Conservation (phyloP, 371 early-diverging fungal species). For the Rhizopus stolonifer region DNA sequence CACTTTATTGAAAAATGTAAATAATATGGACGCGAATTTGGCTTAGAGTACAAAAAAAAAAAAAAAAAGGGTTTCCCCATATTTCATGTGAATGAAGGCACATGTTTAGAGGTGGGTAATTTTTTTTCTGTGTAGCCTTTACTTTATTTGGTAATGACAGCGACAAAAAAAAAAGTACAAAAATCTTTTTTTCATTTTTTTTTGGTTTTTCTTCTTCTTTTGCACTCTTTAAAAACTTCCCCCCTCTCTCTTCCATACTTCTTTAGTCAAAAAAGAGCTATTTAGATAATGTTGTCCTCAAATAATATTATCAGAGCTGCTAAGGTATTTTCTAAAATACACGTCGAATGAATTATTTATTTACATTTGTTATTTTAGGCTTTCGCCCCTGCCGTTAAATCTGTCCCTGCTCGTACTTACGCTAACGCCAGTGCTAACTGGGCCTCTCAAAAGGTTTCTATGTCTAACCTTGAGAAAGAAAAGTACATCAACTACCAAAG, state of each 20-base stretch:
- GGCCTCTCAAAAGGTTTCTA: conserved; percentile 71
- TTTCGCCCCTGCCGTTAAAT: conserved; percentile 31
- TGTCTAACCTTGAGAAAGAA: conserved; percentile 83
- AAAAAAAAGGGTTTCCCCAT: conserved; percentile 13
- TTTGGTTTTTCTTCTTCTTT: conserved; percentile 10
- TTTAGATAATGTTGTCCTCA: conserved; percentile 32
- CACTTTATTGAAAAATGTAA: too few relatives aligned
- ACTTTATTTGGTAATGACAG: conserved; percentile 54
- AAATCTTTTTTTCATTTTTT: conserved; percentile 10
- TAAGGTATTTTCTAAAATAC: conserved; percentile 18
- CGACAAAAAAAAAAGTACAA: conserved; percentile 51
- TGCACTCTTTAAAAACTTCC: conserved; percentile 9
- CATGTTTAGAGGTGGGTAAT: conserved; percentile 18
- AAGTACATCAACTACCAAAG: conserved; percentile 91
- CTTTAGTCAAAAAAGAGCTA: conserved; percentile 18
- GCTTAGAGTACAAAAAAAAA: too few relatives aligned
- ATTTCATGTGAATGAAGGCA: conserved; percentile 33
- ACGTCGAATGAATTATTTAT: background rate
- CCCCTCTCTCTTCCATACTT: conserved; percentile 16
- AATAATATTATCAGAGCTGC: conserved; percentile 32
- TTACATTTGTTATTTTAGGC: conserved; percentile 18
- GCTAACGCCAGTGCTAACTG: conserved; percentile 49
- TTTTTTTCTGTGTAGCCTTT: conserved; percentile 30
- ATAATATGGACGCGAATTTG: too few relatives aligned
- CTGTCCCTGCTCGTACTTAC: conserved; percentile 40